These are phyloP conservation scores for Entomophthora muscae DNA, from an alignment of 371 early-diverging fungal genomes.

Conservation along the genomic window DNA sequence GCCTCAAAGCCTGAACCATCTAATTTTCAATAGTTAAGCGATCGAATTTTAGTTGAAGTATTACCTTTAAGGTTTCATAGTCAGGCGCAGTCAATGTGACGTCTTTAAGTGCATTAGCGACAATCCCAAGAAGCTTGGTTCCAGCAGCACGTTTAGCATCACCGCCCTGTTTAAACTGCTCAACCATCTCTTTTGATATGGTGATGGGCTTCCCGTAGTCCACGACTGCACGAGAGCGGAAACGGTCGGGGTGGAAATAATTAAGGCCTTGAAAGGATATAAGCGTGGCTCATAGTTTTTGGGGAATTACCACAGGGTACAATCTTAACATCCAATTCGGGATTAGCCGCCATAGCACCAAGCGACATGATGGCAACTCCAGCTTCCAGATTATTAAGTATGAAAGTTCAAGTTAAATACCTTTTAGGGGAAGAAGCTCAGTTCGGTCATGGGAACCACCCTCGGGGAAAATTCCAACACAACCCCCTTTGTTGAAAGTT, in stretches of 20 bases:
- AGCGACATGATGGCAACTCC: slow-evolving; percentile 85
- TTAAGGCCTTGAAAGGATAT: slow-evolving; percentile 37
- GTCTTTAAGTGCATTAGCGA: slow-evolving; percentile 54
- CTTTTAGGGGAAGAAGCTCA: slow-evolving; percentile 87
- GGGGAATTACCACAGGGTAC: slow-evolving; percentile 53
- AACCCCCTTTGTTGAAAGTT: slow-evolving; percentile 52
- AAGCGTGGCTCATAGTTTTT: neutral
- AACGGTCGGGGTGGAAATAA: slow-evolving; percentile 91
- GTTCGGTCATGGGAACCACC: slow-evolving; percentile 93
- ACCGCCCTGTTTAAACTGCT: slow-evolving; percentile 66
- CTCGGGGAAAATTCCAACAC: slow-evolving; percentile 94
- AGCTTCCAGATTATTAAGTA: slow-evolving; percentile 18
- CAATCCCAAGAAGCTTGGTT: slow-evolving; percentile 46
- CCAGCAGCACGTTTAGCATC: slow-evolving; percentile 60
- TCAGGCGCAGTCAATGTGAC: slow-evolving; percentile 89
- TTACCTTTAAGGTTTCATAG: slow-evolving; percentile 75
- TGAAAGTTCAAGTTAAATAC: slow-evolving; percentile 16
- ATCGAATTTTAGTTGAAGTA: slow-evolving; percentile 2
- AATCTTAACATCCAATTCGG: slow-evolving; percentile 73
- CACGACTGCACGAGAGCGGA: slow-evolving; percentile 88
- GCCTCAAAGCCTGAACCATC: slow-evolving; percentile 82
- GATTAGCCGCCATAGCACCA: slow-evolving; percentile 77
- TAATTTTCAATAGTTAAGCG: slow-evolving; percentile 15
- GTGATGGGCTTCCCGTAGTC: slow-evolving; percentile 84
- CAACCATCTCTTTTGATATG: slow-evolving; percentile 52